Evolutionary conservation across 495 filamentous ascomycete genomes (phyloP).

Genomic region (Xylaria curta): DNA sequence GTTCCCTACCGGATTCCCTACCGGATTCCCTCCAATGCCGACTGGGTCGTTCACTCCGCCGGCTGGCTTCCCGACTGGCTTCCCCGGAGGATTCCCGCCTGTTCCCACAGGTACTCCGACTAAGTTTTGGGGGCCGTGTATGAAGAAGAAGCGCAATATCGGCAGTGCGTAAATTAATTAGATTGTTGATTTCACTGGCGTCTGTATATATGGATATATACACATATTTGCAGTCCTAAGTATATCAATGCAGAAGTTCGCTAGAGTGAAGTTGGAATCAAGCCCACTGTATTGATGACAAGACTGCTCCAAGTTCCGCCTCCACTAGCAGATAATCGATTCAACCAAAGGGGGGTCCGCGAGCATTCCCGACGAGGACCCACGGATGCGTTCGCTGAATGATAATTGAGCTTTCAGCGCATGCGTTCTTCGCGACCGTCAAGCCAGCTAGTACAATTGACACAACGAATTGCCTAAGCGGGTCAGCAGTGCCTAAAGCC

Average conservation of each 20-base stretch:
- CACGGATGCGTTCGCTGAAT: neutral
- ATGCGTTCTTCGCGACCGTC: slow-evolving; percentile 72
- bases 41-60: slow-evolving; percentile 20
- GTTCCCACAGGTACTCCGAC: slow-evolving; percentile 17
- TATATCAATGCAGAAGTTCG: slow-evolving; percentile 10
- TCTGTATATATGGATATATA: slow-evolving; percentile 2
- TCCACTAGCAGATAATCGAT: neutral
- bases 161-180: neutral
- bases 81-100: slow-evolving; percentile 23
- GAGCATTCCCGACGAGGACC: neutral
- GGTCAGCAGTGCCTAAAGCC: slow-evolving; percentile 7
- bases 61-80: slow-evolving; percentile 18
- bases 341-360: neutral
- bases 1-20: slow-evolving; percentile 12
- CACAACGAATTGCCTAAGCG: slow-evolving; percentile 64
- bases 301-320: neutral
- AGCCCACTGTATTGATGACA: neutral
- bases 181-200: neutral
- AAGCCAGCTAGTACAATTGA: slow-evolving; percentile 78
- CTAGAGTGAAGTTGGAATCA: neutral
- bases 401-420: slow-evolving; percentile 14
- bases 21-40: slow-evolving; percentile 8
- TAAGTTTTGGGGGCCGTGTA: slow-evolving; percentile 23
- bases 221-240: slow-evolving; percentile 3
- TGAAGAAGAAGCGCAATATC: slow-evolving; percentile 23